Base-by-base conservation (phyloP, 345 rosid genomes). In the Excoecaria cochinchinensis region DNA sequence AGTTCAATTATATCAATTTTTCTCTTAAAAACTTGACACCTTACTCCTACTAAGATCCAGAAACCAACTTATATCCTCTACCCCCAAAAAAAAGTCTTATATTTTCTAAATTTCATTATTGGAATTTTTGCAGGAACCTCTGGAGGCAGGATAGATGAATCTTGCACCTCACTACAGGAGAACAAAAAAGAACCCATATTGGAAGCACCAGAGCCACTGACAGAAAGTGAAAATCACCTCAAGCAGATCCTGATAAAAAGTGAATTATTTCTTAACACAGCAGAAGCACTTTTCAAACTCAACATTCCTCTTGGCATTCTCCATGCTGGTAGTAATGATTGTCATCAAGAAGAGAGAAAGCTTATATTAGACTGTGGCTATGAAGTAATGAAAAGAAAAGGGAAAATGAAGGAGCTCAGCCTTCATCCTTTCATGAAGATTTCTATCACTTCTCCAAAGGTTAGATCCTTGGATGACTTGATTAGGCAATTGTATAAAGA, bases 331-430 rank as follows among this genome's bases (percentile, higher is more conserved):
- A 81, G 60, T 12, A 79, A 38, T 36, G 73, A 84, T 65, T 70
- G 58, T 80, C 84, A 61, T 13, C 86, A 84, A 42, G 83, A 84
- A 74, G 86, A 88, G 53, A 86, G 82, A 85, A 93, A 84, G 67
- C 87, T 90, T 69, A 58, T 79, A 64, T 67, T 90, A 36, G 99
- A 93, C 79, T 89, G 97, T 16, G 93, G 93, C 62, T 90, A 89
- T 16, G 98, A 95, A 75, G 63, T 95, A 72, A 89, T 89, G 93
- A 95, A 82, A 82, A 83, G 97, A 70, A 91, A 85, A 75, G 97
- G 99, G 8, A 84, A 84, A 80, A 85, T 75, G 80, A 90, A 87
- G 76, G 99, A 95, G 79, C 87, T 87, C 55, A 84, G 87, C 21
- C 77, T 74, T 39, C 96, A 89, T 84, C 99, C 97, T 24, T 87